Percentiles rank a stretch among this genome's conserved stretches.
Conservation (phyloP, 768 basidiomycete species). For the Boletus bicolor region DNA sequence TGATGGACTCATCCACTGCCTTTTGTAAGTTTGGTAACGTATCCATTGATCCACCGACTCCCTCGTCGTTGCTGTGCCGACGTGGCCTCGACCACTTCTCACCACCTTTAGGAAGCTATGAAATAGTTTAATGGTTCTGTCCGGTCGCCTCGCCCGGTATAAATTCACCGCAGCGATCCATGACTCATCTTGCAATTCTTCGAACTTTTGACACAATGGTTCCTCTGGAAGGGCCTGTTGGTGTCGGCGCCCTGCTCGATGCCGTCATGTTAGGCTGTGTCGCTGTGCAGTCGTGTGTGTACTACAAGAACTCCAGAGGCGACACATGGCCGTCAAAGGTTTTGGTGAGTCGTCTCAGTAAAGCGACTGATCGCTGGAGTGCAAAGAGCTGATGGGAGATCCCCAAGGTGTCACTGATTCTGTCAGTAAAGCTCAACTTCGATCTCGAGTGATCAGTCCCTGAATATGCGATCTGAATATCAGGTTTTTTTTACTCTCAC, state of each 20-base stretch:
- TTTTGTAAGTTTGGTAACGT: constrained; percentile 16
- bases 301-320: constrained; percentile 20
- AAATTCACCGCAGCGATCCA: constrained; percentile 3
- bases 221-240: constrained; percentile 27
- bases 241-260: constrained; percentile 20
- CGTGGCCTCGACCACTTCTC: neutral
- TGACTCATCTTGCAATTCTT: neutral
- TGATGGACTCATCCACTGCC: constrained; percentile 9
- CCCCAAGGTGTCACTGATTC: constrained; percentile 13
- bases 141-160: constrained; percentile 14
- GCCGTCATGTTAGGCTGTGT: constrained; percentile 25
- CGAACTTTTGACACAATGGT: constrained; percentile 7
- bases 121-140: constrained; percentile 2
- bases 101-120: constrained; percentile 6
- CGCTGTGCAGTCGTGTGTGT: constrained; percentile 26
- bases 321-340: constrained; percentile 12
- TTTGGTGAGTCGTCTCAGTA: constrained; percentile 15
- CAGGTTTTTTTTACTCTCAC: constrained; percentile 16
- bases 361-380: neutral
- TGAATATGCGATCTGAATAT: neutral
- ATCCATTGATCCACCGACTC: neutral
- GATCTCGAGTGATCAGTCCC: neutral
- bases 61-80: constrained; percentile 14
- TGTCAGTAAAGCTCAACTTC: constrained; percentile 12
- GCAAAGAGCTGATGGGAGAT: constrained; percentile 1